Evolutionary conservation across 306 rosid genomes (phyloP), one percentile per base, ranked within the genome.

Genomic region (Echinosophora koreensis): DNA sequence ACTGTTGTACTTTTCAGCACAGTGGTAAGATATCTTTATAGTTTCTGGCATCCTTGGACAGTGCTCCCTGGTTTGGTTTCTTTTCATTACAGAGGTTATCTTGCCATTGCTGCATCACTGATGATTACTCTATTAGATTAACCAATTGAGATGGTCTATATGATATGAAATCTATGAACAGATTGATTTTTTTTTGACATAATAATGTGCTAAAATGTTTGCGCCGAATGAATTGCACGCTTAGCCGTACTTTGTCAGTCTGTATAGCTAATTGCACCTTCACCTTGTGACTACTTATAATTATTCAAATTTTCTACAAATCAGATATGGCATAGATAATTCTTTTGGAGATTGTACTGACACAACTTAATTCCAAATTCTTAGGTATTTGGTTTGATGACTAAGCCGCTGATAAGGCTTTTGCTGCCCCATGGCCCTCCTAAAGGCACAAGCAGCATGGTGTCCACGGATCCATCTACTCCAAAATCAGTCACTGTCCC

Each of bases 1-100:
- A 91, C 91, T 12, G 96, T 96, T 78, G 99, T 96, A 69, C 99
- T 96, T 63, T 60, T 96, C 83, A 96, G 98, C 94, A 96, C 99
- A 34, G 84, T 90, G 97, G 99, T 96, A 81, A 87, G 90, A 16
- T 51, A 50, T 66, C 70, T 69, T 34, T 68, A 35, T 14, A 32
- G 49, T 22, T 81, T 83, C 59, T 49, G 74, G 41, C 61, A 39
- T 66, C 50, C 41, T 46, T 22, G 13, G n/a, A 59, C 78, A 6
- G 39, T 27, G 18, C 56, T 54, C 51, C 32, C 18, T n/a, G 39
- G 28, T 81, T 81, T n/a, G 39, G 28, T 81, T 81, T 30, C 63
- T 18, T 73, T 52, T 59, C 8, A 60, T 39, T 28, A 7, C 56
- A 16, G 38, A 51, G 49, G 11, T 30, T 70, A 5, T 62, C 52